Conservation (phyloP, 495 filamentous ascomycete species). For the Venustampulla echinocandica region DNA sequence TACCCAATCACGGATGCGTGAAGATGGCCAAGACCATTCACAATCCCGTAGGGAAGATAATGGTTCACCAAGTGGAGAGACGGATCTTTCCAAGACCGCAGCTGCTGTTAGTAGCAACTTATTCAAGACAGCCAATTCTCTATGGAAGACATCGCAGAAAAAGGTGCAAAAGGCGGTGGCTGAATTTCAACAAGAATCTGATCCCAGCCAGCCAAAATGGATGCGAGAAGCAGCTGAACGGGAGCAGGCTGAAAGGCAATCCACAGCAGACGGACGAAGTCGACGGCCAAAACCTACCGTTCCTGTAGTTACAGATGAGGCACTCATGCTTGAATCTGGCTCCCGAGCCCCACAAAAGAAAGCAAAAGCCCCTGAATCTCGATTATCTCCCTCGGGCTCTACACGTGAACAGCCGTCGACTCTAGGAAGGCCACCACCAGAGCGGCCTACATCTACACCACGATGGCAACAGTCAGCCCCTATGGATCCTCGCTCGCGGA, state of each 20-base stretch:
- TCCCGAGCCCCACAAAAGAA: slow-evolving; percentile 34
- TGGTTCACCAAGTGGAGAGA: slow-evolving; percentile 55
- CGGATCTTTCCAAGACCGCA: slow-evolving; percentile 71
- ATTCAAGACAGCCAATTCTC: slow-evolving; percentile 84
- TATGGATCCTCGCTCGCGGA: slow-evolving; percentile 47
- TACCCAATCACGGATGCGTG: slow-evolving; percentile 27
- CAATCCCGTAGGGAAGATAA: slow-evolving; percentile 42
- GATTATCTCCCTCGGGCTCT: slow-evolving; percentile 14
- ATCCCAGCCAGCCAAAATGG: slow-evolving; percentile 86
- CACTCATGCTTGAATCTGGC: slow-evolving; percentile 74
- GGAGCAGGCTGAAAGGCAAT: slow-evolving; percentile 17
- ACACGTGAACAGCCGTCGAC: slow-evolving; percentile 18
- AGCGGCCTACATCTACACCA: slow-evolving; percentile 23
- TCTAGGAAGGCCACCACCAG: slow-evolving; percentile 13
- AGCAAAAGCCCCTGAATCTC: slow-evolving; percentile 18
- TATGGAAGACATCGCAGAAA: slow-evolving; percentile 92
- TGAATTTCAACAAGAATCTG: slow-evolving; percentile 70
- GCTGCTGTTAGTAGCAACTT: slow-evolving; percentile 74
- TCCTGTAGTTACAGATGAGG: slow-evolving; percentile 69
- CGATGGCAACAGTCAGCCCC: slow-evolving; percentile 19
- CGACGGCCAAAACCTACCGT: slow-evolving; percentile 4
- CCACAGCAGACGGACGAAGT: slow-evolving; percentile 9
- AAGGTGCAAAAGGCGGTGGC: slow-evolving; percentile 90
- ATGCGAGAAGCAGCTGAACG: slow-evolving; percentile 48
- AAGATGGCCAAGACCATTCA: slow-evolving; percentile 25